Evolutionary conservation across 768 basidiomycete species (phyloP).

Genomic region (Leccinum subgranulosum): DNA sequence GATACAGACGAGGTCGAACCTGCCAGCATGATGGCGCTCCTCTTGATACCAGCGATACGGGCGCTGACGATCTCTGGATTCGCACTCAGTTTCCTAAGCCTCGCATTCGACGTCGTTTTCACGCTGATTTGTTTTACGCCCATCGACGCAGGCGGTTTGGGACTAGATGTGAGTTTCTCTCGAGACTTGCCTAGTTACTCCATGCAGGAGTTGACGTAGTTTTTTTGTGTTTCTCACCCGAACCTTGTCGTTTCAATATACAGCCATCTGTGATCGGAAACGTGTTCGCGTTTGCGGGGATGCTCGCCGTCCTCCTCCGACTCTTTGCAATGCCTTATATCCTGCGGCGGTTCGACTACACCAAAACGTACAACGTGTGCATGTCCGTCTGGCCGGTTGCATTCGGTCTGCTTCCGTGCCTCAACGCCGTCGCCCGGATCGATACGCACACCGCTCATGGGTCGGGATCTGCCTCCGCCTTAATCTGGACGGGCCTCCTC

Average conservation of each 20-base stretch:
- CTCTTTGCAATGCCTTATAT: slow-evolving; percentile 51
- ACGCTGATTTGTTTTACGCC: slow-evolving; percentile 66
- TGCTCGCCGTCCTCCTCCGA: slow-evolving; percentile 46
- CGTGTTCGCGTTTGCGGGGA: slow-evolving; percentile 50
- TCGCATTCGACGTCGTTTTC: slow-evolving; percentile 59
- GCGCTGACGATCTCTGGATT: slow-evolving; percentile 50
- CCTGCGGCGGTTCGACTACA: slow-evolving; percentile 37
- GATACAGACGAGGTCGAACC: slow-evolving; percentile 8
- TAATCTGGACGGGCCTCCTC: not conserved
- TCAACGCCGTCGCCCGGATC: slow-evolving; percentile 46
- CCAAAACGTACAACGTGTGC: slow-evolving; percentile 41
- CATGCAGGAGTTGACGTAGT: not conserved
- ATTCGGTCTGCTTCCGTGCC: slow-evolving; percentile 46
- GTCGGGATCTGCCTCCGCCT: not conserved
- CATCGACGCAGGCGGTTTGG: slow-evolving; percentile 51
- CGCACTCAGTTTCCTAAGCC: slow-evolving; percentile 48
- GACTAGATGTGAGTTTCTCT: slow-evolving; percentile 41
- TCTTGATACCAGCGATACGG: slow-evolving; percentile 50
- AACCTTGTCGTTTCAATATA: not conserved
- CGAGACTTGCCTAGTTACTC: slow-evolving; percentile 9
- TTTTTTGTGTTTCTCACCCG: too few species aligned
- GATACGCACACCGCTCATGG: slow-evolving; percentile 1
- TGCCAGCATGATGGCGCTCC: slow-evolving; percentile 32
- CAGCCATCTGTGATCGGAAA: slow-evolving; percentile 57
- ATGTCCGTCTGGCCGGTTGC: slow-evolving; percentile 53